Evolutionary conservation across 2,329 filamentous ascomycete species (phyloP), one percentile per base, ranked within the genome.

Genomic region (Fusarium sp.): DNA sequence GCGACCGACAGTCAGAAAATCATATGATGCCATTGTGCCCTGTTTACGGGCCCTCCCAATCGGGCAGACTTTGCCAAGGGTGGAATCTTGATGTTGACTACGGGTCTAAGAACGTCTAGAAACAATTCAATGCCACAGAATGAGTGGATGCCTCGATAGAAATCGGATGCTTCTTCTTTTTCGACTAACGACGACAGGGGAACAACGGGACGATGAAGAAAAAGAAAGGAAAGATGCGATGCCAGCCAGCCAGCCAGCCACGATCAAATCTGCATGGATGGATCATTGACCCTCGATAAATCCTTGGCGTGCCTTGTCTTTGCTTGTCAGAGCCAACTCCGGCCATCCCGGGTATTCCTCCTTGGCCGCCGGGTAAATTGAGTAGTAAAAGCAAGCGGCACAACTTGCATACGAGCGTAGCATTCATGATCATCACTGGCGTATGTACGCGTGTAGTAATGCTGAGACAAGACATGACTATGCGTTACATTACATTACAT

Each of bases 21-120:
- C 75, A 77, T 77, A 77, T 77, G 72, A 77, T 77, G 62, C 62
- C 75, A 75, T 72, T 72, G 59, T 72, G 52, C 66, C 67, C 55
- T 76, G 66, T 60, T 57, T 55, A 74, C 71, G 62, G 71, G 55
- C 36, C 71, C 67, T 70, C 71, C 55, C 59, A 74, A 74, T 74
- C 71, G 71, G 71, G 67, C 71, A 74, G 71, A 74, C 71, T 74
- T 64, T 36, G 41, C 48, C 55, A 30, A 41, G 64, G 51, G 47
- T 65, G 42, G 51, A 64, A 59, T 67, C 64, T 41, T 51, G 60
- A 57, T 62, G 50, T 30, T 38, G 20, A 30, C n/a, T 24, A 50
- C 36, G 66, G 63, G 70, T 73, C 70, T 60, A 32, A 56, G 47
- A 72, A 68, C 62, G 65, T 72, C 70, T 65, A 72, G 70, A 73